Conservation (phyloP, 2,329 filamentous ascomycete species). For the Curvularia verruculosa region DNA sequence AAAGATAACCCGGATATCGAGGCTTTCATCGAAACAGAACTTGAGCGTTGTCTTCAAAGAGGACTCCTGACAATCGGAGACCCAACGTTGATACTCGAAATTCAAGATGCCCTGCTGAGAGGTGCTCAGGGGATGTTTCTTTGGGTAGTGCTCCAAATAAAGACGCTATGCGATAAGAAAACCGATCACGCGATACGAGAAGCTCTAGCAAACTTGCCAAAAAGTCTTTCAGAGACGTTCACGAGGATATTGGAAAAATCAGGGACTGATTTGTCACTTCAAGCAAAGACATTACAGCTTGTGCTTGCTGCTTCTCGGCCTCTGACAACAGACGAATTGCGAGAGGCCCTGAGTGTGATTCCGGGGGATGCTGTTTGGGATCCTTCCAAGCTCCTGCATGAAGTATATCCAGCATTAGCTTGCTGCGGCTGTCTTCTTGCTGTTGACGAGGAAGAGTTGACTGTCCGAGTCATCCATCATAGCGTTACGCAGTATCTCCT, state of each 20-base stretch:
- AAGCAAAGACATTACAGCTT: slow-evolving; percentile 42
- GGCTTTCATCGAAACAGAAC: slow-evolving; percentile 34
- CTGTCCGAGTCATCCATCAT: slow-evolving; percentile 28
- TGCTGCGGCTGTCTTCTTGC: slow-evolving; percentile 33
- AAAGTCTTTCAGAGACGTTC: slow-evolving; percentile 24
- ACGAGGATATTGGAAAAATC: slow-evolving; percentile 8
- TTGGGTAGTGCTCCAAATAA: slow-evolving; percentile 33
- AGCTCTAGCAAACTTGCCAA: slow-evolving; percentile 25
- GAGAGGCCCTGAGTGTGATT: slow-evolving; percentile 50
- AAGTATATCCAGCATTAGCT: slow-evolving; percentile 23
- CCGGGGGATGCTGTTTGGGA: slow-evolving; percentile 36
- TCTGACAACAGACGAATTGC: slow-evolving; percentile 45
- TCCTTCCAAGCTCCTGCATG: slow-evolving; percentile 21
- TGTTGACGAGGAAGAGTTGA: slow-evolving; percentile 34
- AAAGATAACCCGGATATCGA: slow-evolving; percentile 30
- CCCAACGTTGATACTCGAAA: slow-evolving; percentile 32
- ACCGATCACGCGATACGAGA: slow-evolving; percentile 49
- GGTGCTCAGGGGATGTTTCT: slow-evolving; percentile 37
- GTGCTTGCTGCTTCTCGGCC: slow-evolving; percentile 39
- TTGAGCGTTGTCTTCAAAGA: slow-evolving; percentile 28
- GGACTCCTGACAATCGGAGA: slow-evolving; percentile 29
- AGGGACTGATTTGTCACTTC: slow-evolving; percentile 6
- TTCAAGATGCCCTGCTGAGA: slow-evolving; percentile 30
- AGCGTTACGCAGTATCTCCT: slow-evolving; percentile 31
- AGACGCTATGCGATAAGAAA: slow-evolving; percentile 39